Evolutionary conservation across 2,329 filamentous ascomycete species (phyloP).

Genomic region (Trichoderma sp.): DNA sequence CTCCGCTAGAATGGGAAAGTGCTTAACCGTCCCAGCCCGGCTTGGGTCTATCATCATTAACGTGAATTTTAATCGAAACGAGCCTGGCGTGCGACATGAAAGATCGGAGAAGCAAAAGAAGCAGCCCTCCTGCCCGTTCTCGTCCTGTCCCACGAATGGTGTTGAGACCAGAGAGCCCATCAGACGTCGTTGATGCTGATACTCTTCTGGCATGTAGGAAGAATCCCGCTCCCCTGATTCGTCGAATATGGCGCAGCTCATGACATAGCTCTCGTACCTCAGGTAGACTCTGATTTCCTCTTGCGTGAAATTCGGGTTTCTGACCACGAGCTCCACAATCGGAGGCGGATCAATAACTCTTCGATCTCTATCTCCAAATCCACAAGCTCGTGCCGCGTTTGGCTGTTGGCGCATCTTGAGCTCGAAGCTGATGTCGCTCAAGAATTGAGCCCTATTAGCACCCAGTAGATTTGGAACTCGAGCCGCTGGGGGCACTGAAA

Average conservation of each 20-base stretch:
- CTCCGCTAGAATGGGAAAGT: constrained; percentile 49
- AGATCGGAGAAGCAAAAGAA: constrained; percentile 86
- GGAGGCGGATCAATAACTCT: constrained; percentile 81
- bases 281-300: constrained; percentile 53
- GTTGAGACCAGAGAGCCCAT: constrained; percentile 79
- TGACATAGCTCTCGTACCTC: constrained; percentile 64
- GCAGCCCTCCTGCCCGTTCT: constrained; percentile 68
- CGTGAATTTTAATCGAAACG: constrained; percentile 72
- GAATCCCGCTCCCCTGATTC: constrained; percentile 64
- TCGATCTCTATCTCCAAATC: constrained; percentile 78
- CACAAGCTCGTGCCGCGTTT: constrained; percentile 72
- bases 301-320: constrained; percentile 51
- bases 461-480: constrained; percentile 31
- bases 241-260: constrained; percentile 76
- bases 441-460: constrained; percentile 19
- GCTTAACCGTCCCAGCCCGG: constrained; percentile 44
- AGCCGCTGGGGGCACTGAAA: background rate
- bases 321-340: constrained; percentile 70
- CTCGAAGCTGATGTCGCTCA: constrained; percentile 30
- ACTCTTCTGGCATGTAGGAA: constrained; percentile 68
- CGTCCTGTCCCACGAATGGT: constrained; percentile 73
- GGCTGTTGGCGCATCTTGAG: constrained; percentile 70
- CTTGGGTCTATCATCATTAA: constrained; percentile 68
- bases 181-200: constrained; percentile 67
- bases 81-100: constrained; percentile 72